These are phyloP conservation scores for Brassica rapa DNA, from an alignment of 345 rosid genomes.

Conservation along the genomic window DNA sequence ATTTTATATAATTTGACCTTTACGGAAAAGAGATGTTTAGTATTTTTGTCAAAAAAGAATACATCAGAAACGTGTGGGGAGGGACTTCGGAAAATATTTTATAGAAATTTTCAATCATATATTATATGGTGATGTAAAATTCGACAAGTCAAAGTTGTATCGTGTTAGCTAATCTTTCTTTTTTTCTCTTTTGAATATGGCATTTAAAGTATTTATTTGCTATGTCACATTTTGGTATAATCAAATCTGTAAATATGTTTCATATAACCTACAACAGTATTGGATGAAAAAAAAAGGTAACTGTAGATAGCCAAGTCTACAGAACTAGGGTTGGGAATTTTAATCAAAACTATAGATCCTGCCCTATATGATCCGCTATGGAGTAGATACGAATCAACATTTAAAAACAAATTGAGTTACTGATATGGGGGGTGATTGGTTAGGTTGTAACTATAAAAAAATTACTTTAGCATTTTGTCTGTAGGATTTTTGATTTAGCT, in stretches of 20 bases:
- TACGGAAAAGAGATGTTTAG: constrained; percentile 38
- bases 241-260: not conserved
- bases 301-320: not conserved
- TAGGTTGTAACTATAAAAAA: too few species aligned
- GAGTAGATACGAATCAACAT: too few species aligned
- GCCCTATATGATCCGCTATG: too few species aligned
- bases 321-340: too few species aligned
- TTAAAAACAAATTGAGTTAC: too few species aligned
- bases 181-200: not conserved
- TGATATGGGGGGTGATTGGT: too few species aligned
- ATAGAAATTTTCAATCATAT: not conserved
- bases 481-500: too few species aligned
- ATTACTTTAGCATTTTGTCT: too few species aligned
- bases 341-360: too few species aligned
- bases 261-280: not conserved
- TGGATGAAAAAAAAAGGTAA: not conserved
- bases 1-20: constrained; percentile 32
- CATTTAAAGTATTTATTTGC: not conserved
- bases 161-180: constrained; percentile 22
- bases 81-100: constrained; percentile 11
- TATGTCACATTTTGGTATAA: not conserved
- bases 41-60: constrained; percentile 5
- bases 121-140: constrained; percentile 3
- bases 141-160: constrained; percentile 27
- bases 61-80: constrained; percentile 33